These are phyloP conservation scores for Solanum hybrid DNA, from an alignment of 305 asterid species.

Conservation along the genomic window DNA sequence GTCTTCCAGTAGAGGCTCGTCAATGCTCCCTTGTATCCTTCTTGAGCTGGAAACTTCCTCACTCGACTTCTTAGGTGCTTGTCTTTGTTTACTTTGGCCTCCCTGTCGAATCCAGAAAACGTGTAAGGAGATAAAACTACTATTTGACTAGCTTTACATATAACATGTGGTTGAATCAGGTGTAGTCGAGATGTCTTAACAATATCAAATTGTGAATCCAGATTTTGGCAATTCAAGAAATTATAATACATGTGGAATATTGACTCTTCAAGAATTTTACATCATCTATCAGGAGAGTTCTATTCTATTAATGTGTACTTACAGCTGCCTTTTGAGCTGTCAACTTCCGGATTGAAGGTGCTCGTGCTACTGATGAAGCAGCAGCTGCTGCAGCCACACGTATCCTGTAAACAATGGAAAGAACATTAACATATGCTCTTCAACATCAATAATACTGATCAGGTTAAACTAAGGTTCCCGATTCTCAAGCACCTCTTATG, in stretches of 20 bases:
- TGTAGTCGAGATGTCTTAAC: background rate
- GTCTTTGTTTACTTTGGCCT: conserved; percentile 42
- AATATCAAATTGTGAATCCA: background rate
- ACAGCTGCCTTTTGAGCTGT: conserved; percentile 56
- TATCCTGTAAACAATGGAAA: conserved; percentile 44
- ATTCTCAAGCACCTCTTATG: conserved; percentile 57
- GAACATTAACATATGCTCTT: conserved; percentile 3
- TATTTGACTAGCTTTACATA: background rate
- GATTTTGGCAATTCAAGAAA: background rate
- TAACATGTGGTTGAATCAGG: background rate
- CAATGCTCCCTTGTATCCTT: conserved; percentile 22
- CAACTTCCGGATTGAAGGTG: conserved; percentile 70
- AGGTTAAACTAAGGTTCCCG: background rate
- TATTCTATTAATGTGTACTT: conserved; percentile 21
- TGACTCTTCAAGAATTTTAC: background rate
- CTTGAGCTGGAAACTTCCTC: conserved; percentile 29
- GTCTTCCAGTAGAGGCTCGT: conserved; percentile 27
- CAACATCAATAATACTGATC: background rate
- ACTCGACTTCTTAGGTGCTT: conserved; percentile 29
- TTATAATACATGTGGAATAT: too few species aligned
- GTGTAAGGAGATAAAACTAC: background rate
- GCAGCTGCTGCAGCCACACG: conserved; percentile 98
- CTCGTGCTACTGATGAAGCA: conserved; percentile 84
- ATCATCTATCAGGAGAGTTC: background rate
- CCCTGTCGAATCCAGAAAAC: conserved; percentile 28